These are phyloP conservation scores for Diaporthe longicolla DNA, from an alignment of 2,329 filamentous ascomycete species.

Conservation along the genomic window DNA sequence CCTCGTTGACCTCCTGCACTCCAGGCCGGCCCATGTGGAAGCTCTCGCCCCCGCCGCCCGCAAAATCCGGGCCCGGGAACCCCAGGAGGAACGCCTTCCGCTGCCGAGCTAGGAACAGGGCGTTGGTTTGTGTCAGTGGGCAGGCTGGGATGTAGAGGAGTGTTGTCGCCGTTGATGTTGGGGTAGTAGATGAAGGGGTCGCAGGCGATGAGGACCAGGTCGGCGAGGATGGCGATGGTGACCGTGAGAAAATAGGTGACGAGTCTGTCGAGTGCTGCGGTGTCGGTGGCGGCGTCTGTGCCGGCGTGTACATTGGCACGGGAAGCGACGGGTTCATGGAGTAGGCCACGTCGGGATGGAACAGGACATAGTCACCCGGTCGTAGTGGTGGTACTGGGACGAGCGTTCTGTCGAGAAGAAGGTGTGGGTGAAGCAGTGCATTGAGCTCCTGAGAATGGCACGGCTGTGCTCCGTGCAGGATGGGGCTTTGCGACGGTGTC, in stretches of 20 bases:
- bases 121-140: slow-evolving; percentile 59
- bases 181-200: background rate
- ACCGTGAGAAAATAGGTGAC: slow-evolving; percentile 14
- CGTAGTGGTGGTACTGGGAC: slow-evolving; percentile 77
- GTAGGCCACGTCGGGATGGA: slow-evolving; percentile 81
- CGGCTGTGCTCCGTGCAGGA: slow-evolving; percentile 79
- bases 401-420: slow-evolving; percentile 77
- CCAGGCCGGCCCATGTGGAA: slow-evolving; percentile 53
- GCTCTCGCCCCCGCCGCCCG: slow-evolving; percentile 52
- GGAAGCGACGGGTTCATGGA: slow-evolving; percentile 60
- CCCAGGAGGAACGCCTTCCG: slow-evolving; percentile 59
- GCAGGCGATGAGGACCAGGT: background rate
- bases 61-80: slow-evolving; percentile 58
- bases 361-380: slow-evolving; percentile 83
- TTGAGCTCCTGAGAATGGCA: slow-evolving; percentile 80
- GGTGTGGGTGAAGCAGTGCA: slow-evolving; percentile 78
- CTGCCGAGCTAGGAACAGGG: slow-evolving; percentile 58
- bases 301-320: slow-evolving; percentile 29
- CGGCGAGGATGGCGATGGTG: background rate
- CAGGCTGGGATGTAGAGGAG: slow-evolving; percentile 58
- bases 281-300: background rate
- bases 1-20: slow-evolving; percentile 55
- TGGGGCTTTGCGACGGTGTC: slow-evolving; percentile 53
- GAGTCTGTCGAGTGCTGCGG: slow-evolving; percentile 2
- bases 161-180: slow-evolving; percentile 39